Evolutionary conservation across 306 rosid genomes (phyloP).

Genomic region (Begonia fuchsioides): DNA sequence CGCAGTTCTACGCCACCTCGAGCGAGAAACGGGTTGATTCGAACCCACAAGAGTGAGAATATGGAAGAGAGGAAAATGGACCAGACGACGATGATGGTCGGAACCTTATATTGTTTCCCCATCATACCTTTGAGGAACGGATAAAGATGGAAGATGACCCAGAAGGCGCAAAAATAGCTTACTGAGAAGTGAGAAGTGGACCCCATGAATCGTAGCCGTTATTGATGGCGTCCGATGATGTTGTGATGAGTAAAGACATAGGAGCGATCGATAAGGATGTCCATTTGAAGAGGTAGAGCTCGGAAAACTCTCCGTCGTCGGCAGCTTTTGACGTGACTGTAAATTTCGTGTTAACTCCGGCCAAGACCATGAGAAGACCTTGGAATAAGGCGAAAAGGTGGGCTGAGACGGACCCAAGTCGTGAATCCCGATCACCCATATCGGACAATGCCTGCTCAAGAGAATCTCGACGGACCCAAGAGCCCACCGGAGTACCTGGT

Average conservation of each 20-base stretch:
- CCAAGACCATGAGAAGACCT: slow-evolving; percentile 86
- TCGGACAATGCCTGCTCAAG: slow-evolving; percentile 72
- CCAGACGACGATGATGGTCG: slow-evolving; percentile 83
- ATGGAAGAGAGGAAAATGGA: slow-evolving; percentile 76
- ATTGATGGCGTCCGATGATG: slow-evolving; percentile 84
- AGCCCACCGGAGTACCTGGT: slow-evolving; percentile 95
- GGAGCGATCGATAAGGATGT: slow-evolving; percentile 77
- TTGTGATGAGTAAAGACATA: slow-evolving; percentile 55
- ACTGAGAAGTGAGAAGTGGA: slow-evolving; percentile 75
- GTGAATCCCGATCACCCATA: slow-evolving; percentile 81
- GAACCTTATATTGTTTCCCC: slow-evolving; percentile 77
- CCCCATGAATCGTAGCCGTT: slow-evolving; percentile 97
- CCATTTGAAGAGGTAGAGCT: slow-evolving; percentile 91
- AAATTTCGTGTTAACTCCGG: slow-evolving; percentile 77
- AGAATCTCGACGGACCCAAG: slow-evolving; percentile 86
- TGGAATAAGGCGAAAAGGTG: slow-evolving; percentile 79
- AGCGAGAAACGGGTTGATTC: slow-evolving; percentile 70
- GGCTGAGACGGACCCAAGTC: slow-evolving; percentile 87
- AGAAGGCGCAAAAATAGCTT: slow-evolving; percentile 68
- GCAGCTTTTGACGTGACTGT: slow-evolving; percentile 88
- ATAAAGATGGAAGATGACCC: slow-evolving; percentile 91
- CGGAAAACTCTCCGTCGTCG: slow-evolving; percentile 74
- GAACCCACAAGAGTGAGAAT: slow-evolving; percentile 67
- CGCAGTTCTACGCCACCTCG: slow-evolving; percentile 57
- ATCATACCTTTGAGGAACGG: slow-evolving; percentile 90